Base-by-base conservation (phyloP, 179 eudicot genomes). In the Beta corolliflora region DNA sequence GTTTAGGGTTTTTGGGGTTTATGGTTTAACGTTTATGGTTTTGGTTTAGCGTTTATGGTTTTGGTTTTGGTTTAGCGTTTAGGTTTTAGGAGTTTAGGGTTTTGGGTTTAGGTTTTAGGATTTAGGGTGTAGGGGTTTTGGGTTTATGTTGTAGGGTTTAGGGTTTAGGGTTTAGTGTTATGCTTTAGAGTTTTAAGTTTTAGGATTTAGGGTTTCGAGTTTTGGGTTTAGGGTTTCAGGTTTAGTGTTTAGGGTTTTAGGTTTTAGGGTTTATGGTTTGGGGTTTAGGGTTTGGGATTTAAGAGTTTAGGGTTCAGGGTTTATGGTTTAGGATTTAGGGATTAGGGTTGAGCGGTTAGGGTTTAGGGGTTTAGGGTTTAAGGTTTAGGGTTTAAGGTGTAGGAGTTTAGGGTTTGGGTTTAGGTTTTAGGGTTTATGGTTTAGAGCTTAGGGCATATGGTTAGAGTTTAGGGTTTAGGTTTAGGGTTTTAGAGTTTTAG, bases 141-240 rank as follows among this genome's bases (percentile, higher is more conserved):
- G 25, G 25, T 68, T 69, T 54, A 25, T n/a, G n/a, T n/a, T n/a
- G n/a, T n/a, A n/a, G 25, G 25, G 25, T 68, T 69, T 54, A 25
- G 59, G 70, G 66, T 68, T 69, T 54, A 25, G 59, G 70, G 66
- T 63, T 60, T 60, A 61, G 72, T 75, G 81, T 25, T 25, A 25
- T 25, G 25, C 25, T 25, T 25, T 25, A 25, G 25, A 25, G 25
- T 25, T 25, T 25, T 25, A 25, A 0, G 25, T 25, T 54, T 79
- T 69, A 67, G 75, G 65, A 25, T 60, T 60, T 60, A 60, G 76
- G 60, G 60, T 56, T 71, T 81, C 65, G 79, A 79, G 79, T 53
- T 81, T 75, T 50, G 50, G 83, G 78, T 66, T 75, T 81, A 61
- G 46, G 73, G 73, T 65, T 81, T 65, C 18, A 67, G 79, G 75